Evolutionary conservation across 2,329 filamentous ascomycete genomes (phyloP), one percentile per base, ranked within the genome.

Genomic region (Hyphodiscus sp.): DNA sequence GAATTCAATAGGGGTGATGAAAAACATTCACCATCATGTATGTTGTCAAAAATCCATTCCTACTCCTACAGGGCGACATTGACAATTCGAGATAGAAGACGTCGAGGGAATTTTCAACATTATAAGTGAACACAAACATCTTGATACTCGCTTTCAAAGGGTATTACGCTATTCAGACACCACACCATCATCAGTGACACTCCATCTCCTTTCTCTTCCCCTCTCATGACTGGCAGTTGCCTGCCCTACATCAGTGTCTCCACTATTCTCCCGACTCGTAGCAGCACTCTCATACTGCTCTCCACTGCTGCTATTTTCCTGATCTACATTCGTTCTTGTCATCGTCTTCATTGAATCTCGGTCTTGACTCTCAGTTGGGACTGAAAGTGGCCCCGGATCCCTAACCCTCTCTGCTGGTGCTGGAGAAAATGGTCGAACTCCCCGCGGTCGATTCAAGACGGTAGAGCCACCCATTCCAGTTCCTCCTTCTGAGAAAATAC

Each of bases 341-440:
- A 20, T 20, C 20, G 18, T 43, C 41, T 13, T 9, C 16, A 18
- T 19, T n/a, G 47, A 42, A n/a, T 16, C 20, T n/a, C 30, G 6
- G 18, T 38, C 41, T 11, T 52, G 41, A 20, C 41, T 26, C 18
- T 50, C 47, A 19, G 55, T 41, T 20, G 41, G 15, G 47, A 30
- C 50, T 20, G 33, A 23, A 9, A 51, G 20, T 23, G 51, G 46
- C 30, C 61, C 50, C 7, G 62, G 59, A 60, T 65, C 62, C 29
- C 47, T 43, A 8, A 55, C 58, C 13, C 58, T 52, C 33, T 59
- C 58, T 19, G 53, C 57, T 7, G 57, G 50, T 23, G 58, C 78
- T 2, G 82, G 82, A 16, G 79, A 82, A 61, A 85, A 85, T 0
- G 81, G 81, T 30, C 82, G 67, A 18, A 78, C 75, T 16, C 76